A percentile compares a stretch with the other conserved stretches of the same genome.
phyloP scores from a whole-genome alignment of 75 land plant genomes.

The Picea sitchensis region DNA sequence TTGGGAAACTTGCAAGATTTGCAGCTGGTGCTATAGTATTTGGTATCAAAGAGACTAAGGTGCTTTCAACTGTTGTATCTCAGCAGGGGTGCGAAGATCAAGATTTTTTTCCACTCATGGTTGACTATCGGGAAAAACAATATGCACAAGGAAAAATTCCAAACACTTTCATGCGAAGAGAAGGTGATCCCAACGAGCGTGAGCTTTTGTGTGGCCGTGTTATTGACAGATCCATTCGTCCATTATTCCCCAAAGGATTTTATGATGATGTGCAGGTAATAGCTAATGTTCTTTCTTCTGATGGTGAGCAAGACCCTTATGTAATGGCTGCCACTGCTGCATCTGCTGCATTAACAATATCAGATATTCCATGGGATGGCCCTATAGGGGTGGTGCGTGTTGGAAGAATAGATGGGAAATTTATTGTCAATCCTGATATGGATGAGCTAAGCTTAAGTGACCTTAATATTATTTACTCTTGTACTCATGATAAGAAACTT shows the following conservation, averaged over 20 bases:
- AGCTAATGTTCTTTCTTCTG: constrained; percentile 82
- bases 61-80: too few species aligned
- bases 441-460: too few species aligned
- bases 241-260: too few species aligned
- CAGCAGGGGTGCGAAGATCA: too few species aligned
- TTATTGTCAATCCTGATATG: too few species aligned
- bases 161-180: constrained; percentile 81
- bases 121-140: constrained; percentile 92
- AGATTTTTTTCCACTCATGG: too few species aligned
- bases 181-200: constrained; percentile 90
- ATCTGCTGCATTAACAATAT: constrained; percentile 85
- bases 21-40: too few species aligned
- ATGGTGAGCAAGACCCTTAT: constrained; percentile 93
- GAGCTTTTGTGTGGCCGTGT: constrained; percentile 86
- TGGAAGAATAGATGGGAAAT: constrained; percentile 76
- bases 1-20: too few species aligned
- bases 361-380: constrained; percentile 94
- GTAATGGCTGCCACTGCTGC: constrained; percentile 91
- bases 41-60: too few species aligned
- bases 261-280: constrained; percentile 85
- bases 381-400: constrained; percentile 86
- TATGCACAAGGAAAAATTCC: constrained; percentile 94
- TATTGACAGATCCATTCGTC: constrained; percentile 85
- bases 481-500: too few species aligned
- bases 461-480: too few species aligned